phyloP scores from a whole-genome alignment of 2,329 filamentous ascomycete genomes.

The Pseudogymnoascus sp. region DNA sequence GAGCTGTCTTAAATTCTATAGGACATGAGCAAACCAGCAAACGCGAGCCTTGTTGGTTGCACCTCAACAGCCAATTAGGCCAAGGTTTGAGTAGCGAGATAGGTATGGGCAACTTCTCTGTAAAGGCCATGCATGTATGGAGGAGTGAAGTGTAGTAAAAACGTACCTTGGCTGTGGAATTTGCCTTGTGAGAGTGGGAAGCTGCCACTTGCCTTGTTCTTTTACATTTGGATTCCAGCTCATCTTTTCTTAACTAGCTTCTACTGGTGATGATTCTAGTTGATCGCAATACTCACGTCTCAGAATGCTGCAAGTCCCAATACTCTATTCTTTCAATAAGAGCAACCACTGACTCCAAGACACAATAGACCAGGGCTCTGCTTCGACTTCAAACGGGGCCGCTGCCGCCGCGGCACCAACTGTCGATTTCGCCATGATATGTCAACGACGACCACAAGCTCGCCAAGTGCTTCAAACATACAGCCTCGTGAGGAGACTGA shows the following conservation, averaged over 20 bases:
- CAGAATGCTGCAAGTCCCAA: slow-evolving; percentile 16
- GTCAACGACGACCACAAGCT: slow-evolving; percentile 12
- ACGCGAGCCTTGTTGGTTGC: not conserved
- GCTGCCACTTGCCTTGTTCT: not conserved
- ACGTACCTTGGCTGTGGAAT: not conserved
- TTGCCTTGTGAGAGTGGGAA: not conserved
- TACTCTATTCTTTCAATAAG: slow-evolving; percentile 6
- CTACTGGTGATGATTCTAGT: not conserved
- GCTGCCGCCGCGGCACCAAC: slow-evolving; percentile 14
- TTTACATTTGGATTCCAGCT: not conserved
- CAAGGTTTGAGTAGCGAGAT: not conserved
- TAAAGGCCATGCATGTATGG: not conserved
- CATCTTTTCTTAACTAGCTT: not conserved
- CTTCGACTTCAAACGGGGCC: slow-evolving; percentile 19
- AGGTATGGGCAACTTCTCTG: not conserved
- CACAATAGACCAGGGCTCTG: slow-evolving; percentile 17
- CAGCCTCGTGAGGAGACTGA: slow-evolving; percentile 18
- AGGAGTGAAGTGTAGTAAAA: not conserved
- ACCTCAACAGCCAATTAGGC: not conserved
- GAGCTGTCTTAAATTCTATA: not conserved
- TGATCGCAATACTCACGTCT: slow-evolving; percentile 9
- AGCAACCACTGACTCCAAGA: slow-evolving; percentile 16
- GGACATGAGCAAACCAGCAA: not conserved
- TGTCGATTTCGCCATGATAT: slow-evolving; percentile 20
- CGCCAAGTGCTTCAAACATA: slow-evolving; percentile 13